phyloP scores from a whole-genome alignment of 2,329 filamentous ascomycete genomes.

The Fusarium pininemorale region DNA sequence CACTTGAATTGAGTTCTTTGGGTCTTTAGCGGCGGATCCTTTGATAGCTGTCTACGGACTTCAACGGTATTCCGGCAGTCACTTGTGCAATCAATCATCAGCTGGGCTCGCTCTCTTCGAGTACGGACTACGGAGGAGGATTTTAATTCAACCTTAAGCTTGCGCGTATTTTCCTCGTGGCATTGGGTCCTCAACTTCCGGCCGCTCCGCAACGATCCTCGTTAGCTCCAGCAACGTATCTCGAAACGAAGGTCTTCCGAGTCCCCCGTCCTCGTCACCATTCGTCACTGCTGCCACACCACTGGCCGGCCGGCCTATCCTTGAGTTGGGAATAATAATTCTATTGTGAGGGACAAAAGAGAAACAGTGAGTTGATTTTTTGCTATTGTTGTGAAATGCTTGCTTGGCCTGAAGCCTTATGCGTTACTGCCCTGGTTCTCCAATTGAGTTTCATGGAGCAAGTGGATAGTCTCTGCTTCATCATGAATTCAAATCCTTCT shows the following conservation, averaged over 20 bases:
- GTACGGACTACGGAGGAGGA: not conserved
- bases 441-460: constrained; percentile 1
- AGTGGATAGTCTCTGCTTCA: constrained; percentile 8
- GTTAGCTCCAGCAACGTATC: constrained; percentile 34
- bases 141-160: constrained; percentile 26
- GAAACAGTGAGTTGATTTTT: constrained; percentile 18
- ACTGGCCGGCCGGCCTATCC: constrained; percentile 29
- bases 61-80: constrained; percentile 1
- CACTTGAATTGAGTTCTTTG: constrained; percentile 14
- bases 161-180: constrained; percentile 23
- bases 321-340: constrained; percentile 22
- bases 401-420: not conserved
- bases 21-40: not conserved
- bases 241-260: constrained; percentile 21
- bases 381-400: not conserved
- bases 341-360: constrained; percentile 10
- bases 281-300: constrained; percentile 38
- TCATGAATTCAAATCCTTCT: constrained; percentile 25
- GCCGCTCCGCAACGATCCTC: constrained; percentile 34
- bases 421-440: not conserved
- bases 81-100: constrained; percentile 2
- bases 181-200: constrained; percentile 29
- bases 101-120: constrained; percentile 2
- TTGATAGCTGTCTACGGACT: not conserved
- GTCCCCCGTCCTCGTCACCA: constrained; percentile 25